Base-by-base conservation (phyloP, 768 basidiomycete genomes). In the Lentinula sp. region DNA sequence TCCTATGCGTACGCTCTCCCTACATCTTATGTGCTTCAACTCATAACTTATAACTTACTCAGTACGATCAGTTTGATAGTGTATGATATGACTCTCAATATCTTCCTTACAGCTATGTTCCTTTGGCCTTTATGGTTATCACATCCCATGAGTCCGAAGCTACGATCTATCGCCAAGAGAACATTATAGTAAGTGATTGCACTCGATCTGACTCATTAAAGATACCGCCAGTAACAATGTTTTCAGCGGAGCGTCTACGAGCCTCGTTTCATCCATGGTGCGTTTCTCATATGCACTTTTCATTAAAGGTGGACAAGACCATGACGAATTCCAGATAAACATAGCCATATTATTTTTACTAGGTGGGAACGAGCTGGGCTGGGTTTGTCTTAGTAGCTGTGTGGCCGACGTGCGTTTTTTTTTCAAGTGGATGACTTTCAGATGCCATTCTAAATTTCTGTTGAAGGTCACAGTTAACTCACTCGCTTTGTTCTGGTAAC, bases 31-130 rank as follows among this genome's bases (percentile, higher is more conserved):
- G 12, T 20, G 23, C 12, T 35, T 28, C 18, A 2, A 10, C 8
- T 20, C 6, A 6, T 10, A 7, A n/a, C 39, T 18, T 16, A 12
- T 20, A 1, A 36, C 12, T 20, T 37, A 8, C 37, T 32, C 59
- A 60, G 59, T 53, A 50, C 45, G 4, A 41, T 60, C 59, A 32
- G 46, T 15, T 33, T 60, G 18, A 52, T 60, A 23, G 48, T 43
- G 23, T 60, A 60, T 33, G 59, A 60, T 18, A 35, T 60, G 10
- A 36, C 10, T 41, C 23, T 60, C 5, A 60, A 60, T 32, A 39
- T 52, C 28, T 60, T 60, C 23, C 59, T 60, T 18, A 60, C 59
- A 23, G 23, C 50, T n/a, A 60, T 60, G 59, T 60, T 60, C 39
- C 49, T 60, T 15, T 60, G 48, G 49, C 59, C 59, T 7, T 32